phyloP scores from a whole-genome alignment of 371 early-diverging fungal genomes.

The Coemansia linderi region DNA sequence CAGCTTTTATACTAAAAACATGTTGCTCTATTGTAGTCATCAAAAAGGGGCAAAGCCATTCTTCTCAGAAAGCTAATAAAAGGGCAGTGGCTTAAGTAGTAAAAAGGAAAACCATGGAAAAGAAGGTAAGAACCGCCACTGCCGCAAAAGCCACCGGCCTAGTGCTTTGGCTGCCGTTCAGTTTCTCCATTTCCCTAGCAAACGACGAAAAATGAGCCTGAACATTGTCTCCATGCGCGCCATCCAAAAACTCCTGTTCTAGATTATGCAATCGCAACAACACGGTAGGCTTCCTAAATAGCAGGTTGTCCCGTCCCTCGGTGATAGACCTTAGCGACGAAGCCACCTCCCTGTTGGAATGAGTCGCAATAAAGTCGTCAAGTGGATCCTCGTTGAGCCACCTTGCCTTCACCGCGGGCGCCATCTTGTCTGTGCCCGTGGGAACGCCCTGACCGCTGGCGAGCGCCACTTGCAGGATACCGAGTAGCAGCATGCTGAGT shows the following conservation, averaged over 20 bases:
- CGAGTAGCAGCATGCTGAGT: not conserved
- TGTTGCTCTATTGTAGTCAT: too few species aligned
- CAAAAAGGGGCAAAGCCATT: too few species aligned
- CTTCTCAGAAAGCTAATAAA: too few species aligned
- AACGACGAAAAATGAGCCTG: constrained; percentile 1
- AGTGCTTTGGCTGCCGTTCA: not conserved
- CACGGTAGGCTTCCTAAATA: not conserved
- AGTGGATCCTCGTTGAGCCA: not conserved
- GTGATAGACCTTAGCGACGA: not conserved
- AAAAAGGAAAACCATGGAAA: not conserved
- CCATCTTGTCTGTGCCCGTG: not conserved
- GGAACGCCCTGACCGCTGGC: constrained; percentile 6
- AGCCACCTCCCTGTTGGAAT: not conserved
- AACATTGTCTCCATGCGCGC: not conserved
- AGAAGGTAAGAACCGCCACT: not conserved
- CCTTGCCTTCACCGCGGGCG: not conserved
- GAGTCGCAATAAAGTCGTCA: not conserved
- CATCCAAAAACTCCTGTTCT: not conserved
- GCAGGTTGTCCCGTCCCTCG: not conserved
- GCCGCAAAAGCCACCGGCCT: not conserved
- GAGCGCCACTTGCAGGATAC: not conserved
- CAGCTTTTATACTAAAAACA: not conserved
- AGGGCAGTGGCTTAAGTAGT: too few species aligned
- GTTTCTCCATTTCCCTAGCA: not conserved
- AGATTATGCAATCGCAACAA: not conserved